Evolutionary conservation across 768 basidiomycete genomes (phyloP).

Genomic region (Lentinula guzmanii): DNA sequence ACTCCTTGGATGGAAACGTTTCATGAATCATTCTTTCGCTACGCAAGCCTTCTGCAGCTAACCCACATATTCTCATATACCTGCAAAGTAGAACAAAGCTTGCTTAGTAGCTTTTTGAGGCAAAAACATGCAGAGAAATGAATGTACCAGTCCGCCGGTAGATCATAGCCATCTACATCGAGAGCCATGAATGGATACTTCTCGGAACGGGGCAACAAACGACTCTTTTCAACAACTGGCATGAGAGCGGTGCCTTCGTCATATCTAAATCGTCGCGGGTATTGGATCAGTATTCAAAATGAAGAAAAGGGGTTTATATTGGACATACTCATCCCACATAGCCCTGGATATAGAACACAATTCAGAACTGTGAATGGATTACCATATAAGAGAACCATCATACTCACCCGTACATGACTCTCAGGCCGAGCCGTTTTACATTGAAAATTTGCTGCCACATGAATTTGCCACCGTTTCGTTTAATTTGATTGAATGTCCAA

Average conservation of each 20-base stretch:
- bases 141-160: constrained; percentile 75
- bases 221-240: constrained; percentile 58
- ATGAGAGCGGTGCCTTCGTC: constrained; percentile 83
- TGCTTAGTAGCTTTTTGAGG: not conserved
- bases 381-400: not conserved
- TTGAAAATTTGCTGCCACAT: constrained; percentile 77
- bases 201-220: constrained; percentile 55
- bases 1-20: constrained; percentile 62
- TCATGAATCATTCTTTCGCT: constrained; percentile 58
- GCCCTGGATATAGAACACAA: constrained; percentile 33
- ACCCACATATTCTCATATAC: constrained; percentile 77
- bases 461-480: constrained; percentile 68
- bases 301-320: not conserved
- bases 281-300: not conserved
- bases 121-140: not conserved
- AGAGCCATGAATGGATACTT: constrained; percentile 60
- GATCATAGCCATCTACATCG: constrained; percentile 71
- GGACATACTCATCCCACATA: constrained; percentile 79
- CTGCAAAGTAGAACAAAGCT: constrained; percentile 22
- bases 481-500: constrained; percentile 69
- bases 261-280: constrained; percentile 41
- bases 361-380: not conserved
- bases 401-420: constrained; percentile 45
- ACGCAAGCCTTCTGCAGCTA: constrained; percentile 62
- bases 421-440: constrained; percentile 52